Base-by-base conservation (phyloP, 106 monocot species). In the Allium fistulosum region DNA sequence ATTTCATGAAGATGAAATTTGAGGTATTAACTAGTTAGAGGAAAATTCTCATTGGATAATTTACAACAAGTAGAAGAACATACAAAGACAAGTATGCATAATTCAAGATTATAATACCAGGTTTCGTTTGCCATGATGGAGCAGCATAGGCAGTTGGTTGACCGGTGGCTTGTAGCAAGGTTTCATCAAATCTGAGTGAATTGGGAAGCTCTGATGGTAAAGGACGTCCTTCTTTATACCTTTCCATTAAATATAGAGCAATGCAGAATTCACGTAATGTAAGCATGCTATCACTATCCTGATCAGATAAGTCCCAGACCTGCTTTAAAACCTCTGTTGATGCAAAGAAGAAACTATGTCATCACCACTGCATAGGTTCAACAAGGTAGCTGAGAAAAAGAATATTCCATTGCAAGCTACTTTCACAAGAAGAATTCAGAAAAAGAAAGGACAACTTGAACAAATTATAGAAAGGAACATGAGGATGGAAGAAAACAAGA, bases 231-330 rank as follows among this genome's bases (percentile, higher is more conserved):
- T 92, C 87, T 55, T 92, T 73, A 62, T 75, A 82, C 51, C 92
- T 76, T 74, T 99, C 97, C 92, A 99, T 92, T 69, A 99, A 77
- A 79, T 92, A 99, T 28, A 99, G 77, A 27, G 97, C 84, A 79
- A 85, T 72, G 71, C 89, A 92, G 70, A 99, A 99, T 75, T 99
- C 97, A 69, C 89, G 78, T 15, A 87, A 65, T 46, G 92, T 84
- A 81, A 99, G 97, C 97, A 92, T 99, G 74, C 92, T 88, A 76
- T 99, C 97, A 75, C 75, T 87, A 79, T 99, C 97, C 77, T 92
- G 84, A 67, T 99, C 92, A 69, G 97, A 99, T 75, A 99, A 77
- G 84, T 99, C 97, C 97, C 97, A 99, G 28, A 99, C 92, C 79
- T 99, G 88, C 74, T 92, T 99, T 69, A 99, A 72, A 11, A 99